Evolutionary conservation across 2,329 filamentous ascomycete genomes (phyloP).

Genomic region (Stemphylium lycopersici): DNA sequence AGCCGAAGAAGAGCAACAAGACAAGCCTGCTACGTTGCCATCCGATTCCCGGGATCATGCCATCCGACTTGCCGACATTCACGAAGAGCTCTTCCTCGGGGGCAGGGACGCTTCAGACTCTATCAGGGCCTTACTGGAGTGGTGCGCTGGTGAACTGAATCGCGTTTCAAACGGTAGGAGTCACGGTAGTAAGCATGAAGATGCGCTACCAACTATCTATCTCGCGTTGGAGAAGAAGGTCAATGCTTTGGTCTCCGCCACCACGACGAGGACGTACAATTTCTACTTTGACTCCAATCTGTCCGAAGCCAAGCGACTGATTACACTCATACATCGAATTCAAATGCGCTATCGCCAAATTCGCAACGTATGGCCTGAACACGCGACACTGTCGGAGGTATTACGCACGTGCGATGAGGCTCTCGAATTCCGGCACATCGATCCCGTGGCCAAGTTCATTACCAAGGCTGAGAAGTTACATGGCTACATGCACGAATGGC

Average conservation of each 20-base stretch:
- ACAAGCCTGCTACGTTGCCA: constrained; percentile 15
- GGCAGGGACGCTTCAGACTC: constrained; percentile 26
- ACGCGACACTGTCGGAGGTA: constrained; percentile 83
- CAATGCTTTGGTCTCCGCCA: constrained; percentile 44
- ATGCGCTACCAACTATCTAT: constrained; percentile 70
- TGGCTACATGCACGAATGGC: constrained; percentile 88
- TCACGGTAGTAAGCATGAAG: constrained; percentile 44
- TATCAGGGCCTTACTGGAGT: constrained; percentile 37
- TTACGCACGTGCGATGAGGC: constrained; percentile 75
- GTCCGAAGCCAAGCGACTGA: constrained; percentile 74
- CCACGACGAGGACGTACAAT: constrained; percentile 65
- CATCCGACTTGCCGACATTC: constrained; percentile 42
- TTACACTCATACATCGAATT: constrained; percentile 71
- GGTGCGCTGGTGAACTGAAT: constrained; percentile 38
- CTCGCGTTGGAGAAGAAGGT: constrained; percentile 69
- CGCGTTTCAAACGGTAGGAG: constrained; percentile 33
- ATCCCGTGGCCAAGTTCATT: constrained; percentile 85
- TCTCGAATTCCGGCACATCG: constrained; percentile 75
- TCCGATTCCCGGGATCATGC: constrained; percentile 42
- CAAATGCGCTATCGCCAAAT: constrained; percentile 76
- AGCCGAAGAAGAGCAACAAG: constrained; percentile 52
- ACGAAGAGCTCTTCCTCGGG: constrained; percentile 40
- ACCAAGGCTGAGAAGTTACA: constrained; percentile 89
- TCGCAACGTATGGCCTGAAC: constrained; percentile 66
- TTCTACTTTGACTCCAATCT: constrained; percentile 88